Conservation (phyloP, 495 filamentous ascomycete species). For the Talaromyces ruber region DNA sequence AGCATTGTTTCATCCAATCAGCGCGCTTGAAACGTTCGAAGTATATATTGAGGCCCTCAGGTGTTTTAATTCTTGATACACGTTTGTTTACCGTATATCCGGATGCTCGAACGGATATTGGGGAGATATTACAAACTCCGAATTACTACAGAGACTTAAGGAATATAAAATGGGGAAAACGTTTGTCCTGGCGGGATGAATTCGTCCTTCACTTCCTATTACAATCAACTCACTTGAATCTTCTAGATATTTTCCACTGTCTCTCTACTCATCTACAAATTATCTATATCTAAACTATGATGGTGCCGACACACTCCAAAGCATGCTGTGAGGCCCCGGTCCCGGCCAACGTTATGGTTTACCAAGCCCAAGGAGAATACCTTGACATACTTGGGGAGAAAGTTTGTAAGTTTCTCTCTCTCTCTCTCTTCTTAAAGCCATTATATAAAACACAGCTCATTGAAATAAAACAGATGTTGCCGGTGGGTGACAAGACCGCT, state of each 20-base stretch:
- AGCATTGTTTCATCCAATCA: neutral
- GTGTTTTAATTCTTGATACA: neutral
- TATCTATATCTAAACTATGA: neutral
- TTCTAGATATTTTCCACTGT: neutral
- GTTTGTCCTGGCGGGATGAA: neutral
- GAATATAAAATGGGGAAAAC: neutral
- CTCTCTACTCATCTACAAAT: neutral
- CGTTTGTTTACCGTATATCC: neutral
- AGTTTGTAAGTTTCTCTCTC: slow-evolving; percentile 14
- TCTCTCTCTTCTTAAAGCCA: neutral
- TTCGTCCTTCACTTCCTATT: neutral
- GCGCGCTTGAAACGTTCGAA: neutral
- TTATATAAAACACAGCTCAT: neutral
- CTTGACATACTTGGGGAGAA: slow-evolving; percentile 17
- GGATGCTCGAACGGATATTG: neutral
- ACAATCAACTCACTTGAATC: neutral
- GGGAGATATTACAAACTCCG: neutral
- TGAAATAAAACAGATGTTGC: slow-evolving; percentile 12
- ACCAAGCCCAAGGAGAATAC: slow-evolving; percentile 16
- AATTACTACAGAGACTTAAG: neutral
- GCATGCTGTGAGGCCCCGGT: slow-evolving; percentile 7
- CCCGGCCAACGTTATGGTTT: slow-evolving; percentile 8
- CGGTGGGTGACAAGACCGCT: slow-evolving; percentile 16
- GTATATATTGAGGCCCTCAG: neutral
- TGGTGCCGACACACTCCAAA: slow-evolving; percentile 3